These are phyloP conservation scores for Carex kokanica DNA, from an alignment of 176 grass and related monocot genomes.

Conservation along the genomic window DNA sequence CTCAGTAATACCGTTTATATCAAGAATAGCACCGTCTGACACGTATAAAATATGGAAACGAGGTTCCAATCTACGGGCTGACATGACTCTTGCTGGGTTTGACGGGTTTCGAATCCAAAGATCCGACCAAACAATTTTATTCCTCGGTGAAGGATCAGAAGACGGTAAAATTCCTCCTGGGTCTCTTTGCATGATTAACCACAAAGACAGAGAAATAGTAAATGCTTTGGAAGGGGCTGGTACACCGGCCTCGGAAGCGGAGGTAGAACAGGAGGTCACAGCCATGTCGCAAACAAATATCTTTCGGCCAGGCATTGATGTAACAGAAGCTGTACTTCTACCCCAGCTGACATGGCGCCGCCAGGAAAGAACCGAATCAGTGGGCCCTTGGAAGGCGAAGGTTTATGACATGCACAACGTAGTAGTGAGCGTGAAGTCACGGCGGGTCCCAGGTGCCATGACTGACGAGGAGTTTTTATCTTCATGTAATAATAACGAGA, in stretches of 20 bases:
- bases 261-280: constrained; percentile 76
- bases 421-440: constrained; percentile 85
- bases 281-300: constrained; percentile 88
- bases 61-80: constrained; percentile 81
- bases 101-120: constrained; percentile 93
- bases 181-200: constrained; percentile 82
- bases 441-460: constrained; percentile 82
- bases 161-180: constrained; percentile 72
- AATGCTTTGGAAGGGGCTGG: constrained; percentile 70
- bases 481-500: constrained; percentile 64
- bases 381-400: constrained; percentile 85
- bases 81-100: constrained; percentile 94
- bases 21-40: constrained; percentile 86
- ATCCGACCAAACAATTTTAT: constrained; percentile 88
- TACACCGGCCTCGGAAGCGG: constrained; percentile 45
- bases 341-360: constrained; percentile 85
- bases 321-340: constrained; percentile 77
- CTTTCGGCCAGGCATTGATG: constrained; percentile 89
- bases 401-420: constrained; percentile 98
- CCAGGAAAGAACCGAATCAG: constrained; percentile 67
- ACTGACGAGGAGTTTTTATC: constrained; percentile 88
- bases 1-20: constrained; percentile 97
- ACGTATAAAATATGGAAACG: constrained; percentile 97
- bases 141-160: constrained; percentile 78
- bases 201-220: constrained; percentile 92